A percentile compares a stretch with the other conserved stretches of the same genome.
Evolutionary conservation across 1,139 yeast species (phyloP).

Genomic region (Taphrina flavorubra): DNA sequence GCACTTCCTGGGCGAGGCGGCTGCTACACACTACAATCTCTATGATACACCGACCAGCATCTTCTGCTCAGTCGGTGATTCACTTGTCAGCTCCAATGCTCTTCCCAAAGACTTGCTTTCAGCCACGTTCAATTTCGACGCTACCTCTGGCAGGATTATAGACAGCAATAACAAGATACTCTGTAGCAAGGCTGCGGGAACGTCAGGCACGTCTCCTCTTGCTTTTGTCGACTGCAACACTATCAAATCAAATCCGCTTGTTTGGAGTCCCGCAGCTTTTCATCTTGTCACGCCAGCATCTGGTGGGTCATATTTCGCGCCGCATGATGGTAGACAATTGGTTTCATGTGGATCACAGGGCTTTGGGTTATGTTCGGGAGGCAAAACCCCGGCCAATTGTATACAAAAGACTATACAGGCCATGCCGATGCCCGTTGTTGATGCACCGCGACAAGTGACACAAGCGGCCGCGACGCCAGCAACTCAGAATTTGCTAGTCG

Average conservation of each 20-base stretch:
- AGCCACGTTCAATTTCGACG: constrained; percentile 1
- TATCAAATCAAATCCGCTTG: neutral
- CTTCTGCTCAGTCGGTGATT: constrained; percentile 3
- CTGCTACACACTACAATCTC: constrained; percentile 8
- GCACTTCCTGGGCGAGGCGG: neutral
- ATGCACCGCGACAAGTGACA: neutral
- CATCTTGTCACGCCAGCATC: neutral
- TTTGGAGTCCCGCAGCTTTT: constrained; percentile 6
- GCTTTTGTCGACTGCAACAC: neutral
- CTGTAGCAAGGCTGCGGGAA: neutral
- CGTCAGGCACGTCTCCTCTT: neutral
- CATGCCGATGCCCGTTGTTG: neutral
- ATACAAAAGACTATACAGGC: constrained; percentile 1
- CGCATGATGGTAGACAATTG: neutral
- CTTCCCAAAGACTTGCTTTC: neutral
- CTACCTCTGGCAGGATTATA: neutral
- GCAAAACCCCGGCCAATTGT: neutral
- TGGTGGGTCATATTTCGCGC: neutral
- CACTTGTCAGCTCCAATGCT: constrained; percentile 6
- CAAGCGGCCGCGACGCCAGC: no score
- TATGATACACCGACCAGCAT: neutral
- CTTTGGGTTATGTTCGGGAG: neutral
- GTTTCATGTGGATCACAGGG: constrained; percentile 2
- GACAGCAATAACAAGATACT: constrained; percentile 9
- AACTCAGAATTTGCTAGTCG: no score